A percentile compares a stretch with the other conserved stretches of the same genome.
Evolutionary conservation across 2,329 filamentous ascomycete genomes (phyloP).

Genomic region (Penicillium hordei): DNA sequence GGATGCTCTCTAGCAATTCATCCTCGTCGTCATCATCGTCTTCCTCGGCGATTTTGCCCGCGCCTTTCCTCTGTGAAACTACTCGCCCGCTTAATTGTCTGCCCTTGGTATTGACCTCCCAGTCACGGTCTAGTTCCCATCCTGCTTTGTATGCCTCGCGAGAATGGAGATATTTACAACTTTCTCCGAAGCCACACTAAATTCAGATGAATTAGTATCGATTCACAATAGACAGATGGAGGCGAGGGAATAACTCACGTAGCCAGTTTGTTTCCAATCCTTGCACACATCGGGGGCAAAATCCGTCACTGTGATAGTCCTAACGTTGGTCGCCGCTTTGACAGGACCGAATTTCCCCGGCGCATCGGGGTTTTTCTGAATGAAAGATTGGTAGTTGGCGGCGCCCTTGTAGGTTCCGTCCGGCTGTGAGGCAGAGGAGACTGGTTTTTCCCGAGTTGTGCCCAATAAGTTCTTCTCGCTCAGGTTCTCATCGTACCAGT

Average conservation of each 20-base stretch:
- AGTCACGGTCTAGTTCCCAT: constrained; percentile 93
- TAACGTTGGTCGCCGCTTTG: constrained; percentile 81
- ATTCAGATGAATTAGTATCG: constrained; percentile 47
- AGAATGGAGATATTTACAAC: constrained; percentile 69
- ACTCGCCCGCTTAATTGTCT: constrained; percentile 47
- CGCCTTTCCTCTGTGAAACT: constrained; percentile 48
- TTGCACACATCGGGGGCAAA: constrained; percentile 94
- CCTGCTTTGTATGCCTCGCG: constrained; percentile 74
- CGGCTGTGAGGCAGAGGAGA: constrained; percentile 23
- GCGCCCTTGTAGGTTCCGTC: constrained; percentile 77
- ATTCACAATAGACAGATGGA: constrained; percentile 49
- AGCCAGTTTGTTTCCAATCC: constrained; percentile 81
- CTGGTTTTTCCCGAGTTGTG: constrained; percentile 25
- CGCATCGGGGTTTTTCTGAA: constrained; percentile 77
- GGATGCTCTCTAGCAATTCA: constrained; percentile 75
- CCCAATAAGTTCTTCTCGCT: constrained; percentile 50
- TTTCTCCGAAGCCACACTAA: constrained; percentile 66
- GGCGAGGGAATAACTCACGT: constrained; percentile 5
- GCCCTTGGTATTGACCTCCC: constrained; percentile 76
- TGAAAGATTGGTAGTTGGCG: constrained; percentile 70
- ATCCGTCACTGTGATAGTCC: constrained; percentile 86
- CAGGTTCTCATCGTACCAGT: constrained; percentile 79
- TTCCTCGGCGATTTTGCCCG: constrained; percentile 50
- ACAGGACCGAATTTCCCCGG: constrained; percentile 75
- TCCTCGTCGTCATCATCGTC: constrained; percentile 62